A percentile compares a stretch with the other conserved stretches of the same genome.
Conservation (phyloP, 495 filamentous ascomycete genomes). For the Pseudevernia furfuracea region DNA sequence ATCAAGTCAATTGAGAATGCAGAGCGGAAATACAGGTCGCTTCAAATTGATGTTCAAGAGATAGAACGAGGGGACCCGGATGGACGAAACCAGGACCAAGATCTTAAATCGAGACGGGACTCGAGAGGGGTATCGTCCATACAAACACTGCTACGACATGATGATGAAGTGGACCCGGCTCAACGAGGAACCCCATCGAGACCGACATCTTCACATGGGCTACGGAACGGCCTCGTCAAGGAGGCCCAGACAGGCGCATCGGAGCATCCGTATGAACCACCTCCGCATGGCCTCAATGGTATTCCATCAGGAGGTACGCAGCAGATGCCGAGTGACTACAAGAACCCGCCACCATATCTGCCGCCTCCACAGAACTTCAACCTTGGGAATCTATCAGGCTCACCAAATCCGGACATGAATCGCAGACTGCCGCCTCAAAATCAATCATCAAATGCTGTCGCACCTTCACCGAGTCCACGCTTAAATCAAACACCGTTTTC, state of each 20-base stretch:
- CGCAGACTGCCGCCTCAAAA: slow-evolving; percentile 23
- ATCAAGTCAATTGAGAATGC: slow-evolving; percentile 64
- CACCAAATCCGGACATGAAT: slow-evolving; percentile 18
- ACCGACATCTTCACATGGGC: slow-evolving; percentile 33
- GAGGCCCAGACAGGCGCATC: slow-evolving; percentile 8
- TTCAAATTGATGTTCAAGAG: slow-evolving; percentile 59
- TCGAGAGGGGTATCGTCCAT: slow-evolving; percentile 21
- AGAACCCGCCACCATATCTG: slow-evolving; percentile 20
- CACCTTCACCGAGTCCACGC: slow-evolving; percentile 22
- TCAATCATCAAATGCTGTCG: slow-evolving; percentile 16
- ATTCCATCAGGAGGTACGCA: neutral
- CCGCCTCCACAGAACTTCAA: slow-evolving; percentile 21
- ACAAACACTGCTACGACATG: slow-evolving; percentile 21
- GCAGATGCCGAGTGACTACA: neutral
- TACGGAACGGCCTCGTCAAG: neutral
- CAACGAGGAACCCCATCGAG: slow-evolving; percentile 26
- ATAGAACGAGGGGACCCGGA: slow-evolving; percentile 56
- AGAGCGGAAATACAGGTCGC: slow-evolving; percentile 56
- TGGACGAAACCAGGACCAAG: slow-evolving; percentile 28
- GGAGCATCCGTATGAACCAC: slow-evolving; percentile 1
- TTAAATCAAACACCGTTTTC: slow-evolving; percentile 17
- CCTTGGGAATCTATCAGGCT: slow-evolving; percentile 17
- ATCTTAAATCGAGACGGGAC: slow-evolving; percentile 15
- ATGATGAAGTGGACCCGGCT: slow-evolving; percentile 22
- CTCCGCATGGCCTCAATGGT: slow-evolving; percentile 9